A percentile compares a stretch with the other conserved stretches of the same genome.
phyloP scores from a whole-genome alignment of 495 filamentous ascomycete species.

The Recurvomyces mirabilis region DNA sequence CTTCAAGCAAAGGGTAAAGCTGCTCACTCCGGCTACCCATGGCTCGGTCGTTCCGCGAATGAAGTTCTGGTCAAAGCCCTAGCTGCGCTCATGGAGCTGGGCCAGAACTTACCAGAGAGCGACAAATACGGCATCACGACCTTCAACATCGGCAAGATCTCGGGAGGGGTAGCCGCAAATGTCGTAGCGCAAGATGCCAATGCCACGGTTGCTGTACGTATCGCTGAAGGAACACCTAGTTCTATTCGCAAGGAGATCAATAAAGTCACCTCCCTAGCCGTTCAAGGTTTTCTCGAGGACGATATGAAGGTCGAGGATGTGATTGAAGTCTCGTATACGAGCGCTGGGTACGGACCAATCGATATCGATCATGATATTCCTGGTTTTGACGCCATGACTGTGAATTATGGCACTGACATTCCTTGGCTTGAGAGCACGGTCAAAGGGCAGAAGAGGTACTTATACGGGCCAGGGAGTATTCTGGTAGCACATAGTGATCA shows the following conservation, averaged over 20 bases:
- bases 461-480: constrained; percentile 84
- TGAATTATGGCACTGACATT: constrained; percentile 91
- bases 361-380: constrained; percentile 69
- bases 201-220: constrained; percentile 56
- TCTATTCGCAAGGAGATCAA: constrained; percentile 45
- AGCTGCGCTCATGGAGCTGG: constrained; percentile 46
- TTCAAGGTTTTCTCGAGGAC: constrained; percentile 37
- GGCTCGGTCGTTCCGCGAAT: constrained; percentile 70
- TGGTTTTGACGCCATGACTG: constrained; percentile 66
- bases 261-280: constrained; percentile 39
- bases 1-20: constrained; percentile 62
- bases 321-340: constrained; percentile 47
- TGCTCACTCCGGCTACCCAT: constrained; percentile 82
- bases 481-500: constrained; percentile 79
- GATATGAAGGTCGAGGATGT: constrained; percentile 48
- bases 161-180: constrained; percentile 78
- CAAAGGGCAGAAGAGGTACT: constrained; percentile 61
- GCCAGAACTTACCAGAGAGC: constrained; percentile 53
- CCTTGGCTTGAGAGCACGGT: constrained; percentile 51
- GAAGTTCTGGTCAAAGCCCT: constrained; percentile 61
- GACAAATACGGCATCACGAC: constrained; percentile 76
- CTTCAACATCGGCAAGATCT: constrained; percentile 67
- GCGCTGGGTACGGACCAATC: constrained; percentile 58
- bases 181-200: constrained; percentile 66
- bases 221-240: constrained; percentile 58